phyloP scores from a whole-genome alignment of 2,329 filamentous ascomycete species.

The Mycosphaerelloides madeirae region DNA sequence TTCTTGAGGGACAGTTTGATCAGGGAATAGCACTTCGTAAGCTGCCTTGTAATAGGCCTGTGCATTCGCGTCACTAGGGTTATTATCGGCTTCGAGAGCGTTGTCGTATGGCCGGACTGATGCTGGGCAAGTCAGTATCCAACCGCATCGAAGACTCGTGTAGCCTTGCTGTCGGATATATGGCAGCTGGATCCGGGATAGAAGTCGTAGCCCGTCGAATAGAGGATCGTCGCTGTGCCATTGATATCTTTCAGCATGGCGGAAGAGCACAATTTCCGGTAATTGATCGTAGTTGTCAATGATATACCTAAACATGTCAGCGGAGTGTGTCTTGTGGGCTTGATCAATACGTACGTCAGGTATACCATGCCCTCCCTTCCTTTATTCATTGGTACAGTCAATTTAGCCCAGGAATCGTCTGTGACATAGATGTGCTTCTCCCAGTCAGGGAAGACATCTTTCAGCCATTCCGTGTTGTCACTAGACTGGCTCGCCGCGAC shows the following conservation, averaged over 20 bases:
- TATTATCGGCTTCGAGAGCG: slow-evolving; percentile 29
- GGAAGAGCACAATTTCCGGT: slow-evolving; percentile 53
- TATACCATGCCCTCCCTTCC: slow-evolving; percentile 49
- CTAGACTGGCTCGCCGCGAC: neutral
- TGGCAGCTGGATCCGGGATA: slow-evolving; percentile 46
- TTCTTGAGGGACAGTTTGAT: slow-evolving; percentile 35
- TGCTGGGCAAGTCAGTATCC: slow-evolving; percentile 48
- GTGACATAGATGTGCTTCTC: slow-evolving; percentile 41
- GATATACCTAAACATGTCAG: slow-evolving; percentile 32
- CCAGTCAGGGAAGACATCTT: slow-evolving; percentile 36
- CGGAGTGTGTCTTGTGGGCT: neutral
- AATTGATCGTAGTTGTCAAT: slow-evolving; percentile 56
- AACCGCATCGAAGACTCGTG: slow-evolving; percentile 51
- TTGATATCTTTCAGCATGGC: slow-evolving; percentile 52
- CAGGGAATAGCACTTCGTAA: slow-evolving; percentile 48
- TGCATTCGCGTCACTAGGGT: slow-evolving; percentile 25
- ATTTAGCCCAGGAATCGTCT: slow-evolving; percentile 34
- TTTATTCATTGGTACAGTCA: slow-evolving; percentile 45
- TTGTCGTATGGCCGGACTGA: slow-evolving; percentile 45
- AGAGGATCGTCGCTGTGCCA: slow-evolving; percentile 54
- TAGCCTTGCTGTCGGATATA: slow-evolving; percentile 49
- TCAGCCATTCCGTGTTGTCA: slow-evolving; percentile 35
- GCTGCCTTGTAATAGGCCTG: slow-evolving; percentile 47
- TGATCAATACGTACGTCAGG: slow-evolving; percentile 37
- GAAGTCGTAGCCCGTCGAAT: slow-evolving; percentile 47